These are phyloP conservation scores for Penicillium sp. DNA, from an alignment of 2,329 filamentous ascomycete genomes.

Conservation along the genomic window DNA sequence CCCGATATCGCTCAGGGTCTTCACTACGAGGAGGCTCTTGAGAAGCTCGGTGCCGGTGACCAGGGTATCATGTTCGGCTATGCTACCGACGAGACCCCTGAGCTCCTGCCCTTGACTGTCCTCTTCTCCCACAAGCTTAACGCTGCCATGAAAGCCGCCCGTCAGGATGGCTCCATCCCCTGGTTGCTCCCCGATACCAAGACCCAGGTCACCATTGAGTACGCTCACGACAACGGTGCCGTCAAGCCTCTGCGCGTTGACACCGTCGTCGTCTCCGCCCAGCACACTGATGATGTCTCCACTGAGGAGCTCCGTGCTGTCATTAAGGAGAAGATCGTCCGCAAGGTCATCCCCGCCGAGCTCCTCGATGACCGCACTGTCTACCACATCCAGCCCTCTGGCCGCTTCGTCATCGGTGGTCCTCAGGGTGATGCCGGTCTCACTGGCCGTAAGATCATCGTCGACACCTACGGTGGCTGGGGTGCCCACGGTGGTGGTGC, in stretches of 20 bases:
- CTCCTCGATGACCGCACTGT: slow-evolving; percentile 90
- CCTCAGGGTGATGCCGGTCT: slow-evolving; percentile 98
- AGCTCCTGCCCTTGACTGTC: slow-evolving; percentile 91
- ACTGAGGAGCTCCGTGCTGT: slow-evolving; percentile 92
- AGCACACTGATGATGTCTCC: slow-evolving; percentile 84
- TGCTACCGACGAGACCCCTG: slow-evolving; percentile 97
- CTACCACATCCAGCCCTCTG: slow-evolving; percentile 99
- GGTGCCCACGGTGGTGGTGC: slow-evolving; percentile 99
- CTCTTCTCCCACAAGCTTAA: slow-evolving; percentile 97
- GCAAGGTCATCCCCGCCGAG: slow-evolving; percentile 86
- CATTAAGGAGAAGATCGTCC: slow-evolving; percentile 96
- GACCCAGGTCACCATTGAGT: slow-evolving; percentile 99
- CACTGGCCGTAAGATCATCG: slow-evolving; percentile 98
- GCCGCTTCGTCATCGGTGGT: slow-evolving; percentile 97
- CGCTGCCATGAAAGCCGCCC: slow-evolving; percentile 85
- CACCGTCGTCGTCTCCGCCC: slow-evolving; percentile 94
- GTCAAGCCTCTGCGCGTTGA: slow-evolving; percentile 90
- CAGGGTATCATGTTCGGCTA: slow-evolving; percentile 99
- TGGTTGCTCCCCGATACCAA: slow-evolving; percentile 99
- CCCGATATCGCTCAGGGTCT: slow-evolving; percentile 99
- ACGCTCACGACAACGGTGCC: slow-evolving; percentile 88
- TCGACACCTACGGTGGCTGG: slow-evolving; percentile 99
- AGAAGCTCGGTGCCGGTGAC: slow-evolving; percentile 97
- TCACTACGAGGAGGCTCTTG: slow-evolving; percentile 94
- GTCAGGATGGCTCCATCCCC: slow-evolving; percentile 79